Evolutionary conservation across 108 stramenopile species (phyloP).

Genomic region (Cylindrotheca closterium): DNA sequence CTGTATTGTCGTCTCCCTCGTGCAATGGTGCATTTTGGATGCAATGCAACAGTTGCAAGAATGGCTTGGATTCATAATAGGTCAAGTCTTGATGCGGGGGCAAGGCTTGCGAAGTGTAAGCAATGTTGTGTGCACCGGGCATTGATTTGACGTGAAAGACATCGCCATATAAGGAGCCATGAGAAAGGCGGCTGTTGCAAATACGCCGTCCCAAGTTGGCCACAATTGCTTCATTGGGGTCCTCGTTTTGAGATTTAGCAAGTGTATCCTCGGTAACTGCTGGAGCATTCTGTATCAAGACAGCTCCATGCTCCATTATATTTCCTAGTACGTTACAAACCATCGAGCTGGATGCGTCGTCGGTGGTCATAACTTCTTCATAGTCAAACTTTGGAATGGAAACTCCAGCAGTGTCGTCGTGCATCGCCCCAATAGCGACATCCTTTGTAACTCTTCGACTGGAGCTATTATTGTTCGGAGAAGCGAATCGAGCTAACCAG

Average conservation of each 20-base stretch:
- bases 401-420: constrained; percentile 12
- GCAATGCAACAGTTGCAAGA: constrained; percentile 76
- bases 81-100: constrained; percentile 80
- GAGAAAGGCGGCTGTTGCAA: constrained; percentile 63
- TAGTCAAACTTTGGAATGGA: constrained; percentile 45
- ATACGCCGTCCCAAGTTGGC: constrained; percentile 50
- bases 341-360: constrained; percentile 9
- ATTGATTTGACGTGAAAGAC: constrained; percentile 66
- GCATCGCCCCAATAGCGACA: constrained; percentile 9
- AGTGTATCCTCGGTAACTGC: constrained; percentile 2
- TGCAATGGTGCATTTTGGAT: constrained; percentile 17
- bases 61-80: constrained; percentile 80
- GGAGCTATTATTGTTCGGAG: constrained; percentile 9
- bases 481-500: constrained; percentile 39
- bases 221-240: constrained; percentile 28
- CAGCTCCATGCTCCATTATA: constrained; percentile 62
- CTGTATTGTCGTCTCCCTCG: constrained; percentile 23
- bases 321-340: constrained; percentile 30
- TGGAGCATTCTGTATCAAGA: constrained; percentile 47
- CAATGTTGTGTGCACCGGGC: constrained; percentile 62
- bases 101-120: constrained; percentile 61
- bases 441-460: constrained; percentile 22
- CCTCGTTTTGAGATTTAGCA: not conserved
- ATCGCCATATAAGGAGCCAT: constrained; percentile 79
- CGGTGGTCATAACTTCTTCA: constrained; percentile 24